Percentiles rank a stretch among this genome's conserved stretches.
These are phyloP conservation scores for Fusarium equiseti DNA, from an alignment of 2,329 filamentous ascomycete genomes.

Conservation along the genomic window DNA sequence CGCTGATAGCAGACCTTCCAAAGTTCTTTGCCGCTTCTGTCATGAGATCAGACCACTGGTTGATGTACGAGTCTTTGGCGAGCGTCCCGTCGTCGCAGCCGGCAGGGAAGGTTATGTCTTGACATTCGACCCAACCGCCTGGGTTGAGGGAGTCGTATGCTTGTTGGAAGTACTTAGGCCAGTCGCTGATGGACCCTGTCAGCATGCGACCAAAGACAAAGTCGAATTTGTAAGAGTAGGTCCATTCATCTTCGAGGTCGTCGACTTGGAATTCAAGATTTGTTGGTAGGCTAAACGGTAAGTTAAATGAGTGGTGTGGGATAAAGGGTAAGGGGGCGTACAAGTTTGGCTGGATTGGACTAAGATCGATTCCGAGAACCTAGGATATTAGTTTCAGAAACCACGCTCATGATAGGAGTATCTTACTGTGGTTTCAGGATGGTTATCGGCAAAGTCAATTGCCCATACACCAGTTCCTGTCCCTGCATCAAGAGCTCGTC, in stretches of 20 bases:
- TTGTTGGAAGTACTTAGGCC: slow-evolving; percentile 54
- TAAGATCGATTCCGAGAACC: slow-evolving; percentile 58
- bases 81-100: slow-evolving; percentile 59
- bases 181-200: slow-evolving; percentile 52
- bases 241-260: slow-evolving; percentile 58
- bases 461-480: slow-evolving; percentile 62
- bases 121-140: slow-evolving; percentile 59
- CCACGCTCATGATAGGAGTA: not conserved
- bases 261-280: slow-evolving; percentile 64
- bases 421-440: slow-evolving; percentile 48
- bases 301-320: not conserved
- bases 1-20: slow-evolving; percentile 50
- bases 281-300: slow-evolving; percentile 55
- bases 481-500: slow-evolving; percentile 59
- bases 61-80: slow-evolving; percentile 44
- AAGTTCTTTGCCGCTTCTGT: slow-evolving; percentile 49
- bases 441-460: slow-evolving; percentile 57
- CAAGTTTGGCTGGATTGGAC: slow-evolving; percentile 57
- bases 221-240: slow-evolving; percentile 55
- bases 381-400: not conserved
- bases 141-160: slow-evolving; percentile 55
- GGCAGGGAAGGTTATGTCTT: slow-evolving; percentile 57
- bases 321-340: slow-evolving; percentile 21
- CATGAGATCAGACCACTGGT: slow-evolving; percentile 48
- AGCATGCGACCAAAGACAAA: slow-evolving; percentile 57